Conservation (phyloP, 441 rosid genomes). For the Gossypium aridum region DNA sequence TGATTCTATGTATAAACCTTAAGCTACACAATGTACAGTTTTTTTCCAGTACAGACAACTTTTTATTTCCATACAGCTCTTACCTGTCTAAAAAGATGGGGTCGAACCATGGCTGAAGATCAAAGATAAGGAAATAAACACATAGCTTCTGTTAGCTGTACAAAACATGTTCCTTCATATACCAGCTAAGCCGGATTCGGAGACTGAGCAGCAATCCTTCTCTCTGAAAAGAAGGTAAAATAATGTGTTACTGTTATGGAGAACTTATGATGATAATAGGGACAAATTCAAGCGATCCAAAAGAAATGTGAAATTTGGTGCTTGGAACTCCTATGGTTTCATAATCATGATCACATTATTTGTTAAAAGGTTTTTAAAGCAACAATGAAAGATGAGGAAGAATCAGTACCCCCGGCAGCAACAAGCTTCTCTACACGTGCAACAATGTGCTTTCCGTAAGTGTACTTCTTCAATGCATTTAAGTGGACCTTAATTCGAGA, state of each 20-base stretch:
- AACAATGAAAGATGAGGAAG: not conserved
- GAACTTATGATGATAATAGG: not conserved
- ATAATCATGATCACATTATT: not conserved
- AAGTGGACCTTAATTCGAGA: conserved; percentile 67
- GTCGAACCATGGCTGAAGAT: conserved; percentile 30
- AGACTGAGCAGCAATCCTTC: conserved; percentile 79
- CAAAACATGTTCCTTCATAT: conserved; percentile 47
- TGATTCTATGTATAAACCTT: conserved; percentile 46
- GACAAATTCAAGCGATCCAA: not conserved
- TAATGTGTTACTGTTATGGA: not conserved
- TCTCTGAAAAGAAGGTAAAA: conserved; percentile 45
- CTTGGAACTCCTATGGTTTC: not conserved
- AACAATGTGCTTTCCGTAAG: conserved; percentile 95
- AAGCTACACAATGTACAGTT: conserved; percentile 77
- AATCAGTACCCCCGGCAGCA: conserved; percentile 78
- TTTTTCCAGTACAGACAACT: conserved; percentile 42
- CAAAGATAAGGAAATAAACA: conserved; percentile 21
- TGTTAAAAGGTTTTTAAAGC: not conserved
- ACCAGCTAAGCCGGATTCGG: conserved; percentile 43
- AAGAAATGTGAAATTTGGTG: not conserved
- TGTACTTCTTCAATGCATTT: conserved; percentile 91
- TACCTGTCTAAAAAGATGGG: conserved; percentile 39
- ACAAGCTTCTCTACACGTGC: conserved; percentile 97
- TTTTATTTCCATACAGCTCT: conserved; percentile 44
- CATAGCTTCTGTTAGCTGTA: conserved; percentile 79